Conservation (phyloP, 2,329 filamentous ascomycete genomes). For the Nothopassalora personata region DNA sequence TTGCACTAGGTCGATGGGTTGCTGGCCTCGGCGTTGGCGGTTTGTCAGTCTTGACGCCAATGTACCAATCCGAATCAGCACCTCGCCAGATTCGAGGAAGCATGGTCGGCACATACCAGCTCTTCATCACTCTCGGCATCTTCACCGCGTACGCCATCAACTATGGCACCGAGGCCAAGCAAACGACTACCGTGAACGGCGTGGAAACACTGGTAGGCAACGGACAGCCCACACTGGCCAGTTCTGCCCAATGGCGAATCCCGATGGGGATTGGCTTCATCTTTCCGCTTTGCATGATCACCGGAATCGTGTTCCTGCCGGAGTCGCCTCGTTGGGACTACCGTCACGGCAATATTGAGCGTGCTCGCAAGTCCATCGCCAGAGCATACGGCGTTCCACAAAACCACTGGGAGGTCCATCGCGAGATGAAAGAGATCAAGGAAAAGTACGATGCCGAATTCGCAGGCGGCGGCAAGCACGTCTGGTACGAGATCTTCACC, state of each 20-base stretch:
- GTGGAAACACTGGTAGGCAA: too few species aligned
- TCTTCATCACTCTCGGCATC: constrained; percentile 65
- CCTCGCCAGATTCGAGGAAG: constrained; percentile 60
- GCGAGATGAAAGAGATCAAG: constrained; percentile 53
- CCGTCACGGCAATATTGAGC: constrained; percentile 49
- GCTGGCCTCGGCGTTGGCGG: constrained; percentile 62
- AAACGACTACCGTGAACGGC: background rate
- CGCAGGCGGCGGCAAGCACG: constrained; percentile 43
- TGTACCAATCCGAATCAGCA: constrained; percentile 64
- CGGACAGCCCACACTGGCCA: background rate
- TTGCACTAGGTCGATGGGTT: constrained; percentile 60
- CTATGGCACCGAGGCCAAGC: constrained; percentile 52
- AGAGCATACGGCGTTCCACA: constrained; percentile 52
- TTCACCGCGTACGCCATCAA: constrained; percentile 49
- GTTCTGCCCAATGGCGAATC: constrained; percentile 54
- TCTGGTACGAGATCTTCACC: constrained; percentile 63
- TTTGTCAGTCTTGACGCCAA: constrained; percentile 59
- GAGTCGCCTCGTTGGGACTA: constrained; percentile 57
- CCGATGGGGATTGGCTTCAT: constrained; percentile 57
- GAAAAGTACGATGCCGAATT: constrained; percentile 52
- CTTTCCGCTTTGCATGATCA: constrained; percentile 50
- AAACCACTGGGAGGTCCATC: constrained; percentile 50
- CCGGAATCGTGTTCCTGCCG: constrained; percentile 51
- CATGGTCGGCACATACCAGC: constrained; percentile 60
- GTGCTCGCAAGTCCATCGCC: constrained; percentile 48